Conservation (phyloP, 345 rosid species). For the Bruguiera gymnorhiza region DNA sequence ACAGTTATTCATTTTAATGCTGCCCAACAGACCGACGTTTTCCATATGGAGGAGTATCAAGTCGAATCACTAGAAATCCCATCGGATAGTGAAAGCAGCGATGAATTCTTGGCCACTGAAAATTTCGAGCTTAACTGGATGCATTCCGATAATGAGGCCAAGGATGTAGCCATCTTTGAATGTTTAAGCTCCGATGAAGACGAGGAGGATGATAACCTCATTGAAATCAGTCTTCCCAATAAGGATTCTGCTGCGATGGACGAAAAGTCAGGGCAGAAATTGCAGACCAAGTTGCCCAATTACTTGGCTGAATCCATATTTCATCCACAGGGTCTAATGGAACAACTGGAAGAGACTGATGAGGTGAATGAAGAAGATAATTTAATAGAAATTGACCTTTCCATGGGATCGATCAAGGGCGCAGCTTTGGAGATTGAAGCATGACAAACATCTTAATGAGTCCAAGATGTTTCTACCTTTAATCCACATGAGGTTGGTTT, state of each 20-base stretch:
- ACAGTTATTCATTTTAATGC: constrained; percentile 9
- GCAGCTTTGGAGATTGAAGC: constrained; percentile 31
- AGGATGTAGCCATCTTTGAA: constrained; percentile 22
- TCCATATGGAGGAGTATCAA: constrained; percentile 19
- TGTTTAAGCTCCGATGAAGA: constrained; percentile 26
- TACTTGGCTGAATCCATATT: constrained; percentile 30
- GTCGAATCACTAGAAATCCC: constrained; percentile 26
- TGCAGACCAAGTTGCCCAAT: constrained; percentile 17
- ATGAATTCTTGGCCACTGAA: constrained; percentile 24
- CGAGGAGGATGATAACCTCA: constrained; percentile 53
- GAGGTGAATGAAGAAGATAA: constrained; percentile 64
- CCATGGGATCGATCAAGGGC: constrained; percentile 65
- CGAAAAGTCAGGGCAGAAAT: constrained; percentile 26
- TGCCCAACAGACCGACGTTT: constrained; percentile 18
- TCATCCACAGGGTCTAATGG: constrained; percentile 37
- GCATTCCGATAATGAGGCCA: constrained; percentile 11
- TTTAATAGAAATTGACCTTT: constrained; percentile 77
- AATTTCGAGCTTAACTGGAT: constrained; percentile 33
- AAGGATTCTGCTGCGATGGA: constrained; percentile 18
- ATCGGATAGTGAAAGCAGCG: constrained; percentile 36
- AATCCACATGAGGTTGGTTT: constrained; percentile 11
- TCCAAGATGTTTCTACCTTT: background rate
- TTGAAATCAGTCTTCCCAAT: constrained; percentile 55
- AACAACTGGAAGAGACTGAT: constrained; percentile 44
- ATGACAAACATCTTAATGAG: background rate